phyloP scores from a whole-genome alignment of 192 early-diverging fungal genomes.

The Linnemannia hyalina region DNA sequence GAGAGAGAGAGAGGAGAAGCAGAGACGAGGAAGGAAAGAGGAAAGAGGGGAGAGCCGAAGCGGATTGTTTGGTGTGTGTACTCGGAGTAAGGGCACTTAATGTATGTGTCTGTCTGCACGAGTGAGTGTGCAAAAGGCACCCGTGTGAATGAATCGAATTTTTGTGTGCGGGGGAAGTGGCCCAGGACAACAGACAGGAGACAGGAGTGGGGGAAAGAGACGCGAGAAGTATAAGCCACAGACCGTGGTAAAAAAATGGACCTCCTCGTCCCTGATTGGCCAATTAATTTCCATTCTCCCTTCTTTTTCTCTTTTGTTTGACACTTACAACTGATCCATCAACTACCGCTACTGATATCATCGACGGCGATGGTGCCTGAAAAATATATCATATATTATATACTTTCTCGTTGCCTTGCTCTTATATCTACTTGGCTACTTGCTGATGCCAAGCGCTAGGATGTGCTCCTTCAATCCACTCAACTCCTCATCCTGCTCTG shows the following conservation, averaged over 20 bases:
- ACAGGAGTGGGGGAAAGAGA: not conserved
- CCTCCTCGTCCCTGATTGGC: conserved; percentile 21
- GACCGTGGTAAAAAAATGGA: conserved; percentile 33
- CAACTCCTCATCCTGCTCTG: conserved; percentile 80
- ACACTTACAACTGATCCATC: not conserved
- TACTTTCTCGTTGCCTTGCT: not conserved
- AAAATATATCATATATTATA: not conserved
- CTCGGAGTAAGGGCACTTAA: no score
- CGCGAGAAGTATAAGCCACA: not conserved
- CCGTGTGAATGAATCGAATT: not conserved
- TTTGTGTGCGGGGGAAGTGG: not conserved
- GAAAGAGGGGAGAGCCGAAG: not conserved
- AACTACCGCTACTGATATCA: no score
- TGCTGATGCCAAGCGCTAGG: conserved; percentile 10
- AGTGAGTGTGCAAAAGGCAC: not conserved
- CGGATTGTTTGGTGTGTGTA: not conserved
- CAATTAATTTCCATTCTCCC: not conserved
- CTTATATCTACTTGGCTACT: not conserved
- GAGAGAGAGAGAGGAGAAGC: not conserved
- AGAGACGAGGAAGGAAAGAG: not conserved
- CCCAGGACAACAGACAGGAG: no score
- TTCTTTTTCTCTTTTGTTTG: not conserved
- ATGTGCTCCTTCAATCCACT: conserved; percentile 35
- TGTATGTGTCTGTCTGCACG: not conserved
- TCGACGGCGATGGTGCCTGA: not conserved